phyloP scores from a whole-genome alignment of 2,329 filamentous ascomycete genomes.

The Verticillium albo-atrum region DNA sequence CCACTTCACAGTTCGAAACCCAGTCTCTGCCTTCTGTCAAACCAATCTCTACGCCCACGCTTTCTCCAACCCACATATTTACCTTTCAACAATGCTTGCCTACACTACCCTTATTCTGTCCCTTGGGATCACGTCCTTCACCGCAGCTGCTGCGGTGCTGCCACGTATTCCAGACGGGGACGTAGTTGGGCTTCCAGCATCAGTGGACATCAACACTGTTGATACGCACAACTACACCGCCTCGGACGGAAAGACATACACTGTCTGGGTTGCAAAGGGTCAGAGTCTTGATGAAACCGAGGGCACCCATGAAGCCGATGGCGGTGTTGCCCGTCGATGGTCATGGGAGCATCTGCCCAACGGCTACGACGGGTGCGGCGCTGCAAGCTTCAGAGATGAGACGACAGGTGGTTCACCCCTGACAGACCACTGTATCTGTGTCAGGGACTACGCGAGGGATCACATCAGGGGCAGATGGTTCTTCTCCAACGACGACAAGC shows the following conservation, averaged over 20 bases:
- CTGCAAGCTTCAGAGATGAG: not conserved
- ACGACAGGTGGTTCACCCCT: not conserved
- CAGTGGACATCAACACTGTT: not conserved
- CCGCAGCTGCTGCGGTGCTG: not conserved
- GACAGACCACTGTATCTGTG: not conserved
- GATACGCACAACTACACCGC: not conserved
- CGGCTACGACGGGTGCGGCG: not conserved
- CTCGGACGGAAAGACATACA: not conserved
- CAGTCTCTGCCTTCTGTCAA: no score
- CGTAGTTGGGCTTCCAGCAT: not conserved
- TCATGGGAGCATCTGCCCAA: not conserved
- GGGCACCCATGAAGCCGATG: not conserved
- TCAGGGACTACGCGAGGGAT: not conserved
- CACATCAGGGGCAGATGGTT: not conserved
- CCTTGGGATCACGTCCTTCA: not conserved
- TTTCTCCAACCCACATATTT: no score
- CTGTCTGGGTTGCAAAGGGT: not conserved
- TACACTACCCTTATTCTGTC: not conserved
- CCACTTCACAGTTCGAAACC: no score
- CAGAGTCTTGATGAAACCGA: not conserved
- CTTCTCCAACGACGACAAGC: not conserved
- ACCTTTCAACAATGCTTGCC: not conserved
- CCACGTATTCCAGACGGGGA: not conserved
- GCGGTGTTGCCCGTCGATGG: not conserved
- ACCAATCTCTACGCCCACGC: no score